Evolutionary conservation across 2,329 filamentous ascomycete genomes (phyloP).

Genomic region (Nemania sp.): DNA sequence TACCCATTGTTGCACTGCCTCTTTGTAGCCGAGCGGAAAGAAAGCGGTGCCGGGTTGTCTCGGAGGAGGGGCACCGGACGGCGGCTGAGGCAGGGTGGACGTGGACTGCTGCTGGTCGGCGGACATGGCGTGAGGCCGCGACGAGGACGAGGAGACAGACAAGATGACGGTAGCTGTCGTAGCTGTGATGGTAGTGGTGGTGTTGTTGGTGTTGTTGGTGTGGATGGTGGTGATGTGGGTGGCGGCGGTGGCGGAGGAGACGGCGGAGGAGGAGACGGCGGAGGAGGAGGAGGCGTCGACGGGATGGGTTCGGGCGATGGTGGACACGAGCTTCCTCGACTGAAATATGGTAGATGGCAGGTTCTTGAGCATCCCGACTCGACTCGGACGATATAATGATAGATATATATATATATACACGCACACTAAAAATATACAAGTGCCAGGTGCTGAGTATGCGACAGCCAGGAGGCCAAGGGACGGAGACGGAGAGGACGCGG

Average conservation of each 20-base stretch:
- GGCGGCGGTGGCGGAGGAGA: neutral
- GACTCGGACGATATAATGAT: slow-evolving; percentile 30
- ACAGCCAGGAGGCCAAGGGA: slow-evolving; percentile 18
- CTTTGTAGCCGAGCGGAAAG: slow-evolving; percentile 90
- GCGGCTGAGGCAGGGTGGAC: slow-evolving; percentile 45
- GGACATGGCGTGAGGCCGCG: slow-evolving; percentile 31
- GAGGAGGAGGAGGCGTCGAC: slow-evolving; percentile 22
- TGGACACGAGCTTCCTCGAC: slow-evolving; percentile 47
- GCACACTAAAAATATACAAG: neutral
- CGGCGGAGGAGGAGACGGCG: neutral
- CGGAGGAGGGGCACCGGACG: slow-evolving; percentile 33
- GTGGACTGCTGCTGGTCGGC: slow-evolving; percentile 44
- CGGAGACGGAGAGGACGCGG: slow-evolving; percentile 31
- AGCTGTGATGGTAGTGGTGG: too few relatives aligned
- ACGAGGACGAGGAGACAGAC: slow-evolving; percentile 13
- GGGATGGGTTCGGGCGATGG: slow-evolving; percentile 37
- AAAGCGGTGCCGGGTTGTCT: slow-evolving; percentile 48
- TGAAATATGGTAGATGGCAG: slow-evolving; percentile 48
- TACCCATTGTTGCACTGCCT: slow-evolving; percentile 91
- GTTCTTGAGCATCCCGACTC: slow-evolving; percentile 53
- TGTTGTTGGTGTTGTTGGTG: too few relatives aligned
- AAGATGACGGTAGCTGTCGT: too few relatives aligned
- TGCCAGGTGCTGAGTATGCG: too few relatives aligned
- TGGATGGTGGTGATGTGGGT: neutral
- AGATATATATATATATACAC: slow-evolving; percentile 36